Base-by-base conservation (phyloP, 441 rosid species). In the Euphorbia schlechtendalii region DNA sequence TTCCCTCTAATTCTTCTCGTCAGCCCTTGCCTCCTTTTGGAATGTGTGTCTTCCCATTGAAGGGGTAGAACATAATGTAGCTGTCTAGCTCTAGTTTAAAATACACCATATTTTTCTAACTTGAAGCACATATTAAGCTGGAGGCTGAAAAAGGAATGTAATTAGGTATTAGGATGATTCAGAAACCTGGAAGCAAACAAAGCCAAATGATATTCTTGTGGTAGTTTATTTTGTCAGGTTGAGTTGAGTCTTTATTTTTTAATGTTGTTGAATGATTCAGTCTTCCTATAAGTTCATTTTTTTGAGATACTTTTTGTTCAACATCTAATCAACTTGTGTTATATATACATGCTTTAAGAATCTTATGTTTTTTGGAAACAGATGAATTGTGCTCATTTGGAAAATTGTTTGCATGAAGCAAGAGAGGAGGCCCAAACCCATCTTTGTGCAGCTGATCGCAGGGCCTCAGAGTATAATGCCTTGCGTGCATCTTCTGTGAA, bases 341-440 rank as follows among this genome's bases (percentile, higher is more conserved):
- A 34, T 5, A 34, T 20, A 17, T 12, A 38, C 30, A 17, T 62
- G 27, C 51, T 18, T 17, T 25, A 14, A 21, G 18, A 62, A 24
- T 0, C 28, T 49, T 51, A 24, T 2, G 21, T 57, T 40, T 22
- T 36, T 20, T 22, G 40, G 36, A 12, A 5, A 79, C 84, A 95
- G 99, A 88, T 95, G 97, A 95, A 95, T 67, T 88, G 97, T 72
- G 99, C 96, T 62, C 97, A 88, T 83, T 79, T 95, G 77, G 99
- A 95, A 82, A 95, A 92, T 73, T 88, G 95, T 77, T 83, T 95
- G 80, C 98, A 95, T 77, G 96, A 95, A 80, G 97, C 97, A 72
- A 89, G 99, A 81, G 89, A 92, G 77, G 98, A 89, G 82, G 97
- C 97, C 32, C 99, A 95, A 72, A 88, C 97, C 68, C 87, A 90